Evolutionary conservation across 2,329 filamentous ascomycete genomes (phyloP).

Genomic region (Anthostomella pinea): DNA sequence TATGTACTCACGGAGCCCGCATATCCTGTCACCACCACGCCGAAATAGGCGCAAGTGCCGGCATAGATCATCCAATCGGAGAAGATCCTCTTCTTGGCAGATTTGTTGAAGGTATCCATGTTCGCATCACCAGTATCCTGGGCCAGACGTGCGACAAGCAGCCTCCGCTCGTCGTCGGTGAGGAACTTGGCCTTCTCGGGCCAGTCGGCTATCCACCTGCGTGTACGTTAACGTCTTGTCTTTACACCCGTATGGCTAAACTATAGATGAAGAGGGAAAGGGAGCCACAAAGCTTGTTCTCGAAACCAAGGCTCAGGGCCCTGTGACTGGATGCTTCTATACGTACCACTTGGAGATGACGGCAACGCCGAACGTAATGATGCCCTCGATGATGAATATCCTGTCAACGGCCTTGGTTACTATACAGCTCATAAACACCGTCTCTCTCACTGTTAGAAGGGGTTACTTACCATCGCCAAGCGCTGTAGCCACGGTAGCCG

Average conservation of each 20-base stretch:
- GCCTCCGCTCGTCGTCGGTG: slow-evolving; percentile 40
- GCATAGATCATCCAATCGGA: slow-evolving; percentile 11
- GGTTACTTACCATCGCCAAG: slow-evolving; percentile 41
- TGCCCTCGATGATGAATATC: slow-evolving; percentile 49
- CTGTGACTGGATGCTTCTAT: too few species aligned
- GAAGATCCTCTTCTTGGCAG: slow-evolving; percentile 41
- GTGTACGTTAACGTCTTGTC: too few species aligned
- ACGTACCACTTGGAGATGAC: slow-evolving; percentile 40
- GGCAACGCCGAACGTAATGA: slow-evolving; percentile 42
- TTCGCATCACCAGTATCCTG: slow-evolving; percentile 41
- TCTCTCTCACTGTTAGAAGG: not conserved
- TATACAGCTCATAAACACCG: not conserved
- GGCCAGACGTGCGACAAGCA: slow-evolving; percentile 35
- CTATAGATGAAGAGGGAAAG: too few species aligned
- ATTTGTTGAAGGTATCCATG: slow-evolving; percentile 53
- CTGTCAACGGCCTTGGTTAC: slow-evolving; percentile 24
- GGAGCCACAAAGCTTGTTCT: too few species aligned
- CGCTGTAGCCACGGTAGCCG: slow-evolving; percentile 42
- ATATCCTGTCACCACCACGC: slow-evolving; percentile 45
- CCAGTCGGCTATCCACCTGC: slow-evolving; percentile 42
- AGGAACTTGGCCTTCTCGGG: slow-evolving; percentile 40
- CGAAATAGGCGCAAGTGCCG: slow-evolving; percentile 12
- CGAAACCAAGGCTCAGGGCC: too few species aligned
- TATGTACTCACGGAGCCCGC: slow-evolving; percentile 25
- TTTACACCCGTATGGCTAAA: too few species aligned